Conservation (phyloP, 225 moss, liverwort and hornwort species). For the Lunularia cruciata region DNA sequence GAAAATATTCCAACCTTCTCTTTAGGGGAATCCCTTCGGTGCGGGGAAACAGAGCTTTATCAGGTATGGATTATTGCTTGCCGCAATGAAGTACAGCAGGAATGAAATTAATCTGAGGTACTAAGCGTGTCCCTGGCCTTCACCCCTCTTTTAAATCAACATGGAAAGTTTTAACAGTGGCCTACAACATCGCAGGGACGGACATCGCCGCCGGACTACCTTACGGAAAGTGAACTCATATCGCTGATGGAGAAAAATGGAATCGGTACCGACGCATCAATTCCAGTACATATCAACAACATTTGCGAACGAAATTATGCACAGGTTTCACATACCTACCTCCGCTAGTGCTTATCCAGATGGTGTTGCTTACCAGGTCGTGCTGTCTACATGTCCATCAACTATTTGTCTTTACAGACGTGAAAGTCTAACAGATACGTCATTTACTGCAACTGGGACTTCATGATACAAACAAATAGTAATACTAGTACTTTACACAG, state of each 20-base stretch:
- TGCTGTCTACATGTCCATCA: neutral
- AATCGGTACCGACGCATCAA: slow-evolving; percentile 98
- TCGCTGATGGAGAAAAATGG: slow-evolving; percentile 98
- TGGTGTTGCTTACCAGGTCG: neutral
- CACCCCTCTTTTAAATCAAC: neutral
- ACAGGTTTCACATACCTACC: slow-evolving; percentile 50
- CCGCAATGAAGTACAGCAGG: neutral
- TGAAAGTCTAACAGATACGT: too few species aligned
- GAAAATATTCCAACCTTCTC: slow-evolving; percentile 77
- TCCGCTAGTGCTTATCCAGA: neutral
- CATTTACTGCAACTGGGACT: too few species aligned
- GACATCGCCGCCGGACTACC: slow-evolving; percentile 91
- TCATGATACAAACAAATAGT: too few species aligned
- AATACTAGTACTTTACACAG: too few species aligned
- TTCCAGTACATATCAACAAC: slow-evolving; percentile 97
- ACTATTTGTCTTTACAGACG: too few species aligned
- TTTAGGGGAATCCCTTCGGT: slow-evolving; percentile 59
- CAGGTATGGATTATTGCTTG: slow-evolving; percentile 48
- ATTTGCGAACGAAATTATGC: slow-evolving; percentile 99
- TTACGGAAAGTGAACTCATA: slow-evolving; percentile 97
- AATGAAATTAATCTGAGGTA: neutral
- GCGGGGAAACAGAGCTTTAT: slow-evolving; percentile 86
- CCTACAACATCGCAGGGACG: slow-evolving; percentile 55
- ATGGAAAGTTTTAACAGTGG: neutral
- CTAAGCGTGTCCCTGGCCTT: neutral